A percentile compares a stretch with the other conserved stretches of the same genome.
Evolutionary conservation across 192 early-diverging fungal genomes (phyloP).

Genomic region (Cetraspora pellucida): DNA sequence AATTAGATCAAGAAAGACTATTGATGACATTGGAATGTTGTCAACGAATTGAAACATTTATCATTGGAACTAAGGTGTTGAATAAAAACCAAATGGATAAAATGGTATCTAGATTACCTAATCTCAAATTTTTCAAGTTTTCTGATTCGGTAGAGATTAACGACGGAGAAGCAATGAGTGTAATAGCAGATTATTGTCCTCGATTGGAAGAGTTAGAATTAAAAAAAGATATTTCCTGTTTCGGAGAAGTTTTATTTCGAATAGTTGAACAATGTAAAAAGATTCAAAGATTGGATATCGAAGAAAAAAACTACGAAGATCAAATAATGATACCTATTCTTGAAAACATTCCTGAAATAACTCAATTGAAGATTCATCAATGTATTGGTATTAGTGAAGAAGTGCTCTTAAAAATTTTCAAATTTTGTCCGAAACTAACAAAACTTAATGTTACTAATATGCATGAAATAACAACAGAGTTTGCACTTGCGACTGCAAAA

Average conservation of each 20-base stretch:
- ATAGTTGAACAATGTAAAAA: conserved; percentile 18
- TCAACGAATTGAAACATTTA: conserved; percentile 12
- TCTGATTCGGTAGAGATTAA: neutral
- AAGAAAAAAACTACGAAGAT: conserved; percentile 19
- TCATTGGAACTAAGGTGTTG: neutral
- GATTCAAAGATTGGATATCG: neutral
- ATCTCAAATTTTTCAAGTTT: conserved; percentile 18
- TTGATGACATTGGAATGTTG: conserved; percentile 21
- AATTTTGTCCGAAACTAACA: neutral
- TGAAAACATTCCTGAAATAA: conserved; percentile 12
- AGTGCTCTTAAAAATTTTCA: conserved; percentile 4
- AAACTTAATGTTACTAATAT: neutral
- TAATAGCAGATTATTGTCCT: conserved; percentile 14
- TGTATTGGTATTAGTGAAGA: conserved; percentile 12
- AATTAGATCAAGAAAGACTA: neutral
- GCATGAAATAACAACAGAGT: conserved; percentile 1
- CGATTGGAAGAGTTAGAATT: conserved; percentile 24
- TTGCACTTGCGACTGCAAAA: neutral
- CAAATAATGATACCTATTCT: conserved; percentile 1
- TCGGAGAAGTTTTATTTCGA: neutral
- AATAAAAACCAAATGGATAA: neutral
- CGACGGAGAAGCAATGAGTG: neutral
- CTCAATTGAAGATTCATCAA: conserved; percentile 10
- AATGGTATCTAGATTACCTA: conserved; percentile 1
- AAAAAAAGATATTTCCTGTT: conserved; percentile 24